A percentile compares a stretch with the other conserved stretches of the same genome.
These are phyloP conservation scores for Globisporangium cystogenes DNA, from an alignment of 352 stramenopile genomes.

Conservation along the genomic window DNA sequence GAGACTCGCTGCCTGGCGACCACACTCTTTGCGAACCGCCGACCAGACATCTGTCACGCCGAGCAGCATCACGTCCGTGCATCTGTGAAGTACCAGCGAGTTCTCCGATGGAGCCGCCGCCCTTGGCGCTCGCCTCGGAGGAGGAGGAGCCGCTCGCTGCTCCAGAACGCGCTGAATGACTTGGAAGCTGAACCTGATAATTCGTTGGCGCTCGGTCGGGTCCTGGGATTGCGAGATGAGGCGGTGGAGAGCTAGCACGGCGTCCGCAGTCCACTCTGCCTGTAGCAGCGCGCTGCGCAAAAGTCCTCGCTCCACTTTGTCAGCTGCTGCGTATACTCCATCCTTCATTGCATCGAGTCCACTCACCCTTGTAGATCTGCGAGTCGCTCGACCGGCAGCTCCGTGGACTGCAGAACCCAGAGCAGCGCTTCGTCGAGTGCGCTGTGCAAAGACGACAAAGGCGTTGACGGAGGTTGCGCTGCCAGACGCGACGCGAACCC, in stretches of 20 bases:
- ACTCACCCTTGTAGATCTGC: not conserved
- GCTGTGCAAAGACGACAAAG: not conserved
- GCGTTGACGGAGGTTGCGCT: not conserved
- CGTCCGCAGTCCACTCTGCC: not conserved
- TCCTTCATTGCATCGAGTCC: not conserved
- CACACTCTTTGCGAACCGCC: constrained; percentile 49
- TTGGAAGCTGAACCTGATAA: constrained; percentile 11
- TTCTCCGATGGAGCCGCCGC: not conserved
- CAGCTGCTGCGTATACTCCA: too few species aligned
- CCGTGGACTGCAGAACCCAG: not conserved
- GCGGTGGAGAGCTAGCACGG: not conserved
- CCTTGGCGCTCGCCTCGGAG: not conserved
- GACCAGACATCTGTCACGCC: constrained; percentile 68
- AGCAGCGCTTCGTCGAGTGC: not conserved
- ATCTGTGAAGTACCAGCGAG: not conserved
- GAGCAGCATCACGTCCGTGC: constrained; percentile 27
- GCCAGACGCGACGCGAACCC: not conserved
- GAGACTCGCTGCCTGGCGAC: constrained; percentile 17
- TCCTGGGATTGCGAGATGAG: not conserved
- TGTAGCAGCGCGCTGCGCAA: not conserved
- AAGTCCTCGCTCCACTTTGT: not conserved
- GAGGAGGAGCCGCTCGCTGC: not conserved
- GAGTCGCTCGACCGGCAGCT: not conserved
- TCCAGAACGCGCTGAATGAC: constrained; percentile 10
- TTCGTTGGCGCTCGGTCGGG: not conserved